Percentiles rank a stretch among this genome's conserved stretches.
phyloP scores from a whole-genome alignment of 352 stramenopile species.

The Globisporangium cystogenes region DNA sequence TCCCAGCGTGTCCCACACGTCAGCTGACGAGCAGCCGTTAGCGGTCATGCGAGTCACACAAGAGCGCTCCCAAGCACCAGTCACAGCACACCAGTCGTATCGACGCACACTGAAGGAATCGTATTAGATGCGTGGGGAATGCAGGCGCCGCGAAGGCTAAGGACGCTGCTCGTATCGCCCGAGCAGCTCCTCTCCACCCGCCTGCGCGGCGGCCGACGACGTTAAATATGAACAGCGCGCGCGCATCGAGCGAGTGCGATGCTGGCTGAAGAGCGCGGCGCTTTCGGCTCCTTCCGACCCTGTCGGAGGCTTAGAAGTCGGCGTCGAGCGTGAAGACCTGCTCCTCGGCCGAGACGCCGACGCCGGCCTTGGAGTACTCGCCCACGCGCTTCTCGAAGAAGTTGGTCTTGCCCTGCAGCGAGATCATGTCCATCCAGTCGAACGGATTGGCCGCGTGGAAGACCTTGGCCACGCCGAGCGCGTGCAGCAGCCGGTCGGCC shows the following conservation, averaged over 20 bases:
- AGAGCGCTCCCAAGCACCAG: too few species aligned
- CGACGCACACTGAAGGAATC: too few species aligned
- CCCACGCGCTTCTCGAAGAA: conserved; percentile 98
- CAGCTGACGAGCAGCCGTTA: too few species aligned
- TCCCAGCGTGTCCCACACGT: too few species aligned
- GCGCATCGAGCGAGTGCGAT: background rate
- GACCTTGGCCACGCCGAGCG: conserved; percentile 90
- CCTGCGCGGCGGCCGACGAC: background rate
- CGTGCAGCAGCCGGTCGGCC: conserved; percentile 93
- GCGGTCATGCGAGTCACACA: too few species aligned
- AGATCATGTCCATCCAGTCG: conserved; percentile 99
- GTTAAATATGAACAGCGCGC: conserved; percentile 15
- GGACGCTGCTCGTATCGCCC: too few species aligned
- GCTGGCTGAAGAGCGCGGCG: too few species aligned
- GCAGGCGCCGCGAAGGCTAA: background rate
- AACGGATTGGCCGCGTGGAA: conserved; percentile 96
- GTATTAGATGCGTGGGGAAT: background rate
- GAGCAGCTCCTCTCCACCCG: background rate
- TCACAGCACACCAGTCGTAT: too few species aligned
- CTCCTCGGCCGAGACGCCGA: conserved; percentile 86
- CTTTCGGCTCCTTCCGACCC: background rate
- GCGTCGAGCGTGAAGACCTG: conserved; percentile 92
- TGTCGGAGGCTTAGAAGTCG: conserved; percentile 93
- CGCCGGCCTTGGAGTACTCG: conserved; percentile 98
- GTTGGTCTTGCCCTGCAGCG: conserved; percentile 97